Evolutionary conservation across 345 rosid genomes (phyloP), one percentile per base, ranked within the genome.

Genomic region (Salix viminalis): DNA sequence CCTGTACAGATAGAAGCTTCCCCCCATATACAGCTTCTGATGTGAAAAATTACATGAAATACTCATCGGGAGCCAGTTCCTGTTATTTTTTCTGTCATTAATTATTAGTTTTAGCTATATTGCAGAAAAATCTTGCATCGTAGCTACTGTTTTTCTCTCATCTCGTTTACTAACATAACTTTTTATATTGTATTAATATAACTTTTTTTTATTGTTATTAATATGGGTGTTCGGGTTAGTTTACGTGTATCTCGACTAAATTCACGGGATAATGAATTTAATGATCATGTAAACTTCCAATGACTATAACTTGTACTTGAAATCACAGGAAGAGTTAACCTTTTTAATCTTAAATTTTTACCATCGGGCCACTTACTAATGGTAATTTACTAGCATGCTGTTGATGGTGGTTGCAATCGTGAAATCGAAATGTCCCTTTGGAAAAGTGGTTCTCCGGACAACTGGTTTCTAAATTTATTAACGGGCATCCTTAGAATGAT

Each of bases 1-100:
- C 24, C 1, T 84, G 83, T 84, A 84, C 84, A 84, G 81, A 69
- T 26, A 71, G 44, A 58, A 44, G 62, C 58, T 39, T 3, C 54
- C 34, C 30, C 7, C 36, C 30, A 24, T 76, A 60, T 70, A 60
- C 71, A 61, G 48, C 37, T 74, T 46, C 74, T 56, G 66, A 64
- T 62, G 46, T 41, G 9, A 68, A 50, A 13, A 42, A 16, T 56
- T 8, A 6, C 23, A 54, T 19, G 37, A 3, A 21, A 10, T 54
- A 1, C 26, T 58, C 62, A 9, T 11, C 11, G 14, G 46, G 12
- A 34, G 11, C 44, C 36, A 26, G 23, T 41, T 41, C 28, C 54
- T 23, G 34, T 41, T 41, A 58, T 58, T 9, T 58, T 26, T n/a
- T n/a, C 14, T 56, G 62, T 21, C 14, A 54, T 21, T 1, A 7